Evolutionary conservation across 2,329 filamentous ascomycete genomes (phyloP).

Genomic region (Colletotrichum cereale): DNA sequence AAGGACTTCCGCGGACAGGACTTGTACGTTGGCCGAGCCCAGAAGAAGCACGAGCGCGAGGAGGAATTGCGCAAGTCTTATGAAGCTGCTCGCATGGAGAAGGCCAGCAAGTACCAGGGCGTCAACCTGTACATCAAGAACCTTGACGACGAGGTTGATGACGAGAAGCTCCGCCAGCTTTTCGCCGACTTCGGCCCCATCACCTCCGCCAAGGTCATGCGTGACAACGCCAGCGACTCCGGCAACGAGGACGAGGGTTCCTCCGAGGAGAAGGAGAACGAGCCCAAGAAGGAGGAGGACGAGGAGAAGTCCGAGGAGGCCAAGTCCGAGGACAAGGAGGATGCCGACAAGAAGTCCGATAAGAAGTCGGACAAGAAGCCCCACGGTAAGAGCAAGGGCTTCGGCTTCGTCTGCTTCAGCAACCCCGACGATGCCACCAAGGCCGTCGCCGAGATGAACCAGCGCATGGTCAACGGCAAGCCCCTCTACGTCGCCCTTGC

Average conservation of each 20-base stretch:
- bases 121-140: conserved; percentile 99
- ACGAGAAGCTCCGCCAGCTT: conserved; percentile 95
- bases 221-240: conserved; percentile 75
- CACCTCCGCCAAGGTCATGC: conserved; percentile 99
- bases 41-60: conserved; percentile 99
- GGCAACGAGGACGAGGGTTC: conserved; percentile 68
- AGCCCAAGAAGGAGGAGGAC: conserved; percentile 57
- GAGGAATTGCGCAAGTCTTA: conserved; percentile 99
- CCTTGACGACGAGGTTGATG: conserved; percentile 94
- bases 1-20: conserved; percentile 95
- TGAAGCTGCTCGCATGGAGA: conserved; percentile 96
- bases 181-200: conserved; percentile 94
- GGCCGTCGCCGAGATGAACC: conserved; percentile 99
- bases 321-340: conserved; percentile 61
- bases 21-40: conserved; percentile 96
- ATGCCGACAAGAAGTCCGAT: conserved; percentile 70
- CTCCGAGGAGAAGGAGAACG: conserved; percentile 60
- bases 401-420: conserved; percentile 99
- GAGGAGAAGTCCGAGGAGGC: conserved; percentile 61
- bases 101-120: conserved; percentile 98
- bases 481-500: conserved; percentile 97
- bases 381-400: conserved; percentile 97
- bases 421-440: conserved; percentile 99
- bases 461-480: conserved; percentile 98
- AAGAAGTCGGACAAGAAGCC: conserved; percentile 75